Evolutionary conservation across 1,284 basidiomycete species (phyloP).

Genomic region (Apiotrichum domesticum): DNA sequence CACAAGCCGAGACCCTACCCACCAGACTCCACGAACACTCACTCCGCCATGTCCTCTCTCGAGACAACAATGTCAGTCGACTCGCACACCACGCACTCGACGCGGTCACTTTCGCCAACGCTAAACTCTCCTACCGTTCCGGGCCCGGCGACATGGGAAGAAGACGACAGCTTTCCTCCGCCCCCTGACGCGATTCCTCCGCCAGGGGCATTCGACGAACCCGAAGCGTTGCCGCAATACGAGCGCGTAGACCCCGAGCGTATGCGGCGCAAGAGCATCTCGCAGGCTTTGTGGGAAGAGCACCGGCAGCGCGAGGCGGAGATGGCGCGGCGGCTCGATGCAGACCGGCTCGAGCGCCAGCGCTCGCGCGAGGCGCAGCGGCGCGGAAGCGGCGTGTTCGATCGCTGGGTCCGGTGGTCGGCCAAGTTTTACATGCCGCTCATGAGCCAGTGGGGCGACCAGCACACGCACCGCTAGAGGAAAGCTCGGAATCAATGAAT

Average conservation of each 20-base stretch:
- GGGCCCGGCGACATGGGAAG: too few species aligned
- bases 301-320: not conserved
- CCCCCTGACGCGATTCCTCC: not conserved
- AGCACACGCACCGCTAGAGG: not conserved
- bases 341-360: slow-evolving; percentile 1
- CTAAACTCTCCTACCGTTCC: too few species aligned
- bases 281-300: not conserved
- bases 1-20: too few species aligned
- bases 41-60: too few species aligned
- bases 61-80: too few species aligned
- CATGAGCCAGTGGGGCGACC: not conserved
- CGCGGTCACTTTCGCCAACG: too few species aligned
- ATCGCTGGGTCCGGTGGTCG: not conserved
- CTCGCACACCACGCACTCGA: too few species aligned
- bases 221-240: not conserved
- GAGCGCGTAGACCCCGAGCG: not conserved
- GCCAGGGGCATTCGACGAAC: too few species aligned
- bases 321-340: not conserved
- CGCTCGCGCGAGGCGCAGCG: not conserved
- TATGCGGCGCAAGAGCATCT: not conserved
- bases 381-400: not conserved
- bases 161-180: not conserved
- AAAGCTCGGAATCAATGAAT: too few species aligned
- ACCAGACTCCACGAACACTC: too few species aligned
- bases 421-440: slow-evolving; percentile 8